A percentile compares a stretch with the other conserved stretches of the same genome.
These are phyloP conservation scores for Selaginella moellendorffii DNA, from an alignment of 75 land plant genomes.

Conservation along the genomic window DNA sequence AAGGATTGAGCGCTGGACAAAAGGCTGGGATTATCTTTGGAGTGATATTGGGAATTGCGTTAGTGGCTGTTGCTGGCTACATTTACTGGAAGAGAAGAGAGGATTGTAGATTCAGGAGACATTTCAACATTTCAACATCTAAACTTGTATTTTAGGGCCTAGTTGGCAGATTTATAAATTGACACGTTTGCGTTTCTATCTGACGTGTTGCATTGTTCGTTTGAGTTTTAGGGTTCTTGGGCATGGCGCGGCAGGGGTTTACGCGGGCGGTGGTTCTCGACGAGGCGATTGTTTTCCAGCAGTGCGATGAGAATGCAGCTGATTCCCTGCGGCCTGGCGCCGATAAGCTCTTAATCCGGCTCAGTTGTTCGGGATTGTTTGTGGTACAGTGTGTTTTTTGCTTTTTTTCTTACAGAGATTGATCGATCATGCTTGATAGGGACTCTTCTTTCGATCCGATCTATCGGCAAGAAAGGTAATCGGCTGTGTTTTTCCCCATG, in stretches of 20 bases:
- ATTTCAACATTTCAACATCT: too few relatives aligned
- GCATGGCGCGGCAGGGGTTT: too few relatives aligned
- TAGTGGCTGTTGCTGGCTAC: too few relatives aligned
- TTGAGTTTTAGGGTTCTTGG: not conserved
- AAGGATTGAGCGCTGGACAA: too few relatives aligned
- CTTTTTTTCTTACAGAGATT: not conserved
- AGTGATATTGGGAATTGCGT: too few relatives aligned
- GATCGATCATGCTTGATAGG: not conserved
- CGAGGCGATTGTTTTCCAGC: not conserved
- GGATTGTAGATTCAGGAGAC: too few relatives aligned
- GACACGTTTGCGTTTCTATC: too few relatives aligned
- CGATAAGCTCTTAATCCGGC: not conserved
- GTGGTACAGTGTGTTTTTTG: not conserved
- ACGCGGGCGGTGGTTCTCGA: not conserved
- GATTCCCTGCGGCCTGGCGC: not conserved
- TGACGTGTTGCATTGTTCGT: too few relatives aligned
- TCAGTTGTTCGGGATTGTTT: not conserved
- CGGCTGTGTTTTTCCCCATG: not conserved
- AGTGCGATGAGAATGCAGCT: not conserved
- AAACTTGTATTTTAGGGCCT: too few relatives aligned
- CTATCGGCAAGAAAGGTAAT: not conserved
- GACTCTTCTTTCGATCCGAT: not conserved
- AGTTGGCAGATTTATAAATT: too few relatives aligned
- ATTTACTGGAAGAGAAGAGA: too few relatives aligned
- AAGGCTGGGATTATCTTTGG: too few relatives aligned